Conservation (phyloP, 2,329 filamentous ascomycete genomes). For the Colletotrichum zoysiae region DNA sequence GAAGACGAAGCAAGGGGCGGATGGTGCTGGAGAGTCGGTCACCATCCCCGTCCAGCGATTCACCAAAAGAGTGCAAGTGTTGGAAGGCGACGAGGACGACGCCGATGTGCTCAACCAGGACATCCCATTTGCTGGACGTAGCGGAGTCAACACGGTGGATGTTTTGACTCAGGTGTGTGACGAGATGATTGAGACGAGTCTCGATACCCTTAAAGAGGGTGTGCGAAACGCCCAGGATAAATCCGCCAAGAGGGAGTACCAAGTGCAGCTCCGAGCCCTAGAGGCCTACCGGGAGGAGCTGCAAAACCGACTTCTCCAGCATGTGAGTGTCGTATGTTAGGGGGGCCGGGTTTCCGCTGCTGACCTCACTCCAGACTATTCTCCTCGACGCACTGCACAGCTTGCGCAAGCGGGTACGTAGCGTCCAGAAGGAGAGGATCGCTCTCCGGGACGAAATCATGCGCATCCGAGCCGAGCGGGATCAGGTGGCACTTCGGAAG, state of each 20-base stretch:
- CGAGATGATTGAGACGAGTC: slow-evolving; percentile 66
- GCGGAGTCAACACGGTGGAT: slow-evolving; percentile 72
- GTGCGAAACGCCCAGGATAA: slow-evolving; percentile 55
- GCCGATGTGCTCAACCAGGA: slow-evolving; percentile 62
- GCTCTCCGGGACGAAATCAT: slow-evolving; percentile 71
- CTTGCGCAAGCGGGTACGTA: slow-evolving; percentile 68
- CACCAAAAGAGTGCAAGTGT: slow-evolving; percentile 58
- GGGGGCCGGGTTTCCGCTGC: slow-evolving; percentile 34
- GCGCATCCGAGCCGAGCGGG: slow-evolving; percentile 68
- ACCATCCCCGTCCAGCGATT: slow-evolving; percentile 71
- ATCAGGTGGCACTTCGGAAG: slow-evolving; percentile 72
- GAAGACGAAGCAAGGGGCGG: slow-evolving; percentile 32
- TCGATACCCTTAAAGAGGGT: slow-evolving; percentile 61
- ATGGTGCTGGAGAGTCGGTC: slow-evolving; percentile 54
- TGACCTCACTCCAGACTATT: slow-evolving; percentile 59
- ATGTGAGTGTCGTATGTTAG: slow-evolving; percentile 59
- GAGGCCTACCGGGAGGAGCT: slow-evolving; percentile 71
- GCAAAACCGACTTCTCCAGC: slow-evolving; percentile 66
- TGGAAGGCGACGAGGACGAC: slow-evolving; percentile 56
- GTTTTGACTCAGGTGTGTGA: slow-evolving; percentile 72
- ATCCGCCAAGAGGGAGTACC: slow-evolving; percentile 64
- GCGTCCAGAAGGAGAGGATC: slow-evolving; percentile 69
- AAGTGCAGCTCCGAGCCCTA: slow-evolving; percentile 67
- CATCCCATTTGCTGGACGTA: slow-evolving; percentile 66
- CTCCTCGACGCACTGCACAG: slow-evolving; percentile 70